Conservation (phyloP, 2,329 filamentous ascomycete species). For the Trichoderma semiorbis region DNA sequence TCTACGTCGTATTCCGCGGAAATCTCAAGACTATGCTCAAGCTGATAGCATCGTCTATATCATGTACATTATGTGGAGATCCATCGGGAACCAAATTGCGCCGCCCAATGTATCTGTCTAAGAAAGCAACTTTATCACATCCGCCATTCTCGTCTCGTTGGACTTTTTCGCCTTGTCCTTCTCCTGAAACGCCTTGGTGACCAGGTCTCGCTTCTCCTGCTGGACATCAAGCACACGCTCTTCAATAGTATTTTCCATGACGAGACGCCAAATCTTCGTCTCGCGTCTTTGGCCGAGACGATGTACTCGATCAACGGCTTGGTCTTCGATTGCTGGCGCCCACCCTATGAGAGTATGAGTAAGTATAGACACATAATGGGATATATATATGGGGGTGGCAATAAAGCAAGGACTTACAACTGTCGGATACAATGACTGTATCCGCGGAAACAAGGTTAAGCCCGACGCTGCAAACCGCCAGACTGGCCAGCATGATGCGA, state of each 20-base stretch:
- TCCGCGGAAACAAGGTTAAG: constrained; percentile 84
- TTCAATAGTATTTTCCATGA: constrained; percentile 78
- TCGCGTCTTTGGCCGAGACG: constrained; percentile 76
- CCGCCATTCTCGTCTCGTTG: constrained; percentile 55
- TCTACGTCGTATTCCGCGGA: not conserved
- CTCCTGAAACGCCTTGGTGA: constrained; percentile 76
- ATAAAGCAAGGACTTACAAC: constrained; percentile 46
- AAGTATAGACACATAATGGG: not conserved
- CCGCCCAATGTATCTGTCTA: not conserved
- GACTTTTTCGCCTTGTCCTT: constrained; percentile 53
- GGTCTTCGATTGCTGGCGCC: constrained; percentile 89
- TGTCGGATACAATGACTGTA: constrained; percentile 78
- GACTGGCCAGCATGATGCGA: constrained; percentile 74
- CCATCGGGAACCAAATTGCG: not conserved
- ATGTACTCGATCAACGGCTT: constrained; percentile 85
- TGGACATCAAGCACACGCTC: constrained; percentile 78
- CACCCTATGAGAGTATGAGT: constrained; percentile 53
- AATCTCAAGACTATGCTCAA: not conserved
- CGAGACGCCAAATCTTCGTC: constrained; percentile 75
- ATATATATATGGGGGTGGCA: not conserved
- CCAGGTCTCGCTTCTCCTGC: constrained; percentile 71
- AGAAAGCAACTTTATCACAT: constrained; percentile 41
- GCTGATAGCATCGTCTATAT: not conserved
- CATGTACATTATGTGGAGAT: not conserved
- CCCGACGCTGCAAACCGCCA: constrained; percentile 80